phyloP scores from a whole-genome alignment of 257 asterid genomes.

The Solanum rostratum region DNA sequence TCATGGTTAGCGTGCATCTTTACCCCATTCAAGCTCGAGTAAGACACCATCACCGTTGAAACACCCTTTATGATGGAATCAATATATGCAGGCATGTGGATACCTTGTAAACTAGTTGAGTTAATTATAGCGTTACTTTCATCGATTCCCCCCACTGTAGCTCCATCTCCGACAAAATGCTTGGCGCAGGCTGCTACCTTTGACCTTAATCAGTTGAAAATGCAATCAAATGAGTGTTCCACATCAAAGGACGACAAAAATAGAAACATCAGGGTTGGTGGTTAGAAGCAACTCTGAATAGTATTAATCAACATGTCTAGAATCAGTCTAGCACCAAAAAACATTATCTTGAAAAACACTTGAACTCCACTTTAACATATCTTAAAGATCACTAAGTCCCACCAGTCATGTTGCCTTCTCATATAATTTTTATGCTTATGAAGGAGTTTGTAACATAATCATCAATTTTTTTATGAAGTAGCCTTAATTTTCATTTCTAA shows the following conservation, averaged over 20 bases:
- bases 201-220: not conserved
- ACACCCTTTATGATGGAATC: conserved; percentile 20
- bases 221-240: not conserved
- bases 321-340: not conserved
- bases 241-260: not conserved
- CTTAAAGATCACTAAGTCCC: not conserved
- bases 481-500: not conserved
- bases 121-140: conserved; percentile 15
- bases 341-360: not conserved
- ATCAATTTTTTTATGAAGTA: not conserved
- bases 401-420: not conserved
- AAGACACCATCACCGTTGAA: conserved; percentile 22
- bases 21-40: conserved; percentile 22
- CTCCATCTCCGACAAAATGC: too few species aligned
- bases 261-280: too few species aligned
- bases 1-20: conserved; percentile 23
- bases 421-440: not conserved
- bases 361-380: not conserved
- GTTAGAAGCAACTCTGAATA: too few species aligned
- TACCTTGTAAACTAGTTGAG: conserved; percentile 3
- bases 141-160: conserved; percentile 1
- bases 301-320: too few species aligned
- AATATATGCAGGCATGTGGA: conserved; percentile 27
- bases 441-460: not conserved
- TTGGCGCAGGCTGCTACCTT: too few species aligned